A percentile compares a stretch with the other conserved stretches of the same genome.
Evolutionary conservation across 495 filamentous ascomycete species (phyloP).

Genomic region (Tuber magnatum): DNA sequence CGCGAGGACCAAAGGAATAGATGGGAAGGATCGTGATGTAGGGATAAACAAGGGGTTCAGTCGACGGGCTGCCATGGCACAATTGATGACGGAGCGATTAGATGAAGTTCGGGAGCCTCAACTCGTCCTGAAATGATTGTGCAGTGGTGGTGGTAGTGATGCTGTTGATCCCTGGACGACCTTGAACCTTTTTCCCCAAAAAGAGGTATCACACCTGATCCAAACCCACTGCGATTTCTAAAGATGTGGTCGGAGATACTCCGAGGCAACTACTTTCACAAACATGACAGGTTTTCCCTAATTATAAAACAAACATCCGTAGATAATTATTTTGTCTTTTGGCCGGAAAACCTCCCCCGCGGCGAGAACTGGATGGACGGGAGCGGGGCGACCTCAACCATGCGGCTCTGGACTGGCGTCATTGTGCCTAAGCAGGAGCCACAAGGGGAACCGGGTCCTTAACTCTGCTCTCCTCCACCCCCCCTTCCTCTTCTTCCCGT

Average conservation of each 20-base stretch:
- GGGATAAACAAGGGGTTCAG: constrained; percentile 11
- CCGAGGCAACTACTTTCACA: not conserved
- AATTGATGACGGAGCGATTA: constrained; percentile 5
- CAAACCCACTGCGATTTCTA: not conserved
- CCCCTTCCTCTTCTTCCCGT: not conserved
- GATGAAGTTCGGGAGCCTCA: constrained; percentile 21
- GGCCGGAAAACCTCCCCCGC: not conserved
- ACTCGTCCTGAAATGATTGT: constrained; percentile 3
- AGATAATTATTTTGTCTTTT: not conserved
- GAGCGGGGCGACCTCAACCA: not conserved
- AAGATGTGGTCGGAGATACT: not conserved
- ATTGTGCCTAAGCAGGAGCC: constrained; percentile 23
- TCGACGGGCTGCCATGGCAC: constrained; percentile 25
- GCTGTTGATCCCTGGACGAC: not conserved
- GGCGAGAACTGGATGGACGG: not conserved
- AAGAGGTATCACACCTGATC: not conserved
- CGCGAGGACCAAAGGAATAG: constrained; percentile 6
- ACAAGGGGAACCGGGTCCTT: not conserved
- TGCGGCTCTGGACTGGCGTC: constrained; percentile 30
- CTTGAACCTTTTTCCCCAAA: not conserved
- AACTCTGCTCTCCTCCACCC: not conserved
- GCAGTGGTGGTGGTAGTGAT: not conserved
- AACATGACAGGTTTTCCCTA: not conserved
- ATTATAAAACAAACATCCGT: not conserved
- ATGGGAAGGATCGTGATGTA: constrained; percentile 10